phyloP scores from a whole-genome alignment of 148 eudicot species.

The Cornus kousa region DNA sequence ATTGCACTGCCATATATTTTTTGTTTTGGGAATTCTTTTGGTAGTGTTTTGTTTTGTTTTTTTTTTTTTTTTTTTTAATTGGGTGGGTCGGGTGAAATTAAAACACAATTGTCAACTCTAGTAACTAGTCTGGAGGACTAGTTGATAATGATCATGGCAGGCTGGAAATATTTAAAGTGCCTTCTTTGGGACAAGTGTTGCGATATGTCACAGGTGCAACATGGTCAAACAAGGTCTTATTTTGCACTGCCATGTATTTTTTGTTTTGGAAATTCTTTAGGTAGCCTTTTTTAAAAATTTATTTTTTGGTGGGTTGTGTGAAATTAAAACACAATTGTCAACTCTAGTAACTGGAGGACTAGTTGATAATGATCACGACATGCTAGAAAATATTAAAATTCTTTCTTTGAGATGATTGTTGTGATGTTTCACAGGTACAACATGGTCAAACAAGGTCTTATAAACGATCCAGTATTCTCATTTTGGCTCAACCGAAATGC shows the following conservation, averaged over 20 bases:
- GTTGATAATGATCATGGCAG: neutral
- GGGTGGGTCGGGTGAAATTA: too few species aligned
- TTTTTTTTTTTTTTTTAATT: too few species aligned
- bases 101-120: neutral
- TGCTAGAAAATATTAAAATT: too few species aligned
- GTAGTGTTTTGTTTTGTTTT: too few species aligned
- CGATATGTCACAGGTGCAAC: constrained; percentile 28
- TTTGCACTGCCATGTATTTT: neutral
- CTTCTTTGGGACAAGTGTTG: too few species aligned
- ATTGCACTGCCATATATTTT: neutral
- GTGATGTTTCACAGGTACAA: constrained; percentile 28
- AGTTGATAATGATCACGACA: neutral
- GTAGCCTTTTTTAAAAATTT: neutral
- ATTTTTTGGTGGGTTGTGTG: too few species aligned
- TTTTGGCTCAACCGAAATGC: constrained; percentile 51
- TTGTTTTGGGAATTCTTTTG: too few species aligned
- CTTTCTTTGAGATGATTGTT: too few species aligned
- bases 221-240: constrained; percentile 49
- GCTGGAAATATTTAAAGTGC: too few species aligned
- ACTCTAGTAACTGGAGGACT: neutral
- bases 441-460: constrained; percentile 47
- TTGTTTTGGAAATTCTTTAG: too few species aligned
- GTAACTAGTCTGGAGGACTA: neutral
- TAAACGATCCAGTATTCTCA: constrained; percentile 46
- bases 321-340: neutral